Evolutionary conservation across 1,139 yeast genomes (phyloP), one percentile per base, ranked within the genome.

Genomic region (Geotrichum cucujoidarum): DNA sequence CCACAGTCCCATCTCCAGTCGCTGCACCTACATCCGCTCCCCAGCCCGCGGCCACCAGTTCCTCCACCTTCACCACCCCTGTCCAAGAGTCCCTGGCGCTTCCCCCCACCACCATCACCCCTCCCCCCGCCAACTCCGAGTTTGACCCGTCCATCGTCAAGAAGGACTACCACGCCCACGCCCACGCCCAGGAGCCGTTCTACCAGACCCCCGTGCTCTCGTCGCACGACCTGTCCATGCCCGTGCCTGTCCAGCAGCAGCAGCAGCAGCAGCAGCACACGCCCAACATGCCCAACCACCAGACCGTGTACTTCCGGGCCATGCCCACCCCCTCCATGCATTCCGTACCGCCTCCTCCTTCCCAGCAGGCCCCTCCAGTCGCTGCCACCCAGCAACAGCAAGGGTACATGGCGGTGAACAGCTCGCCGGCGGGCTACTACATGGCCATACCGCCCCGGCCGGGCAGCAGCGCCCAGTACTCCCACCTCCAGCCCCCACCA

Each of bases 381-480:
- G 7, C 30, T 13, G 10, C 30, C 7, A 25, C 13, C 13, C 13
- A 25, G 30, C 30, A 25, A 25, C 13, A 25, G 30, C 30, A 25
- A 25, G 10, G n/a, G n/a, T 37, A 37, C 40, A 37, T 37, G 48
- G 32, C 48, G 14, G 40, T 43, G 13, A 33, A 22, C 27, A 20
- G 13, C 24, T 18, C 32, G 34, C 13, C 27, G 8, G 27, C 10
- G 29, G 25, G 35, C 16, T 42, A 42, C 33, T 42, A 42, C 33
- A 21, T 34, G 27, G 21, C 14, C 16, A 35, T 29, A 10, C 33
- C 27, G 13, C 17, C 35, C 16, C 29, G 14, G 6, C 20, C 25
- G 6, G 27, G 27, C 27, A 24, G 27, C 10, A 10, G n/a, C n/a
- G n/a, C n/a, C n/a, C n/a, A n/a, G n/a, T n/a, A n/a, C n/a, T n/a